Evolutionary conservation across 306 rosid genomes (phyloP), one percentile per base, ranked within the genome.

Genomic region (Fagus sylvatica): DNA sequence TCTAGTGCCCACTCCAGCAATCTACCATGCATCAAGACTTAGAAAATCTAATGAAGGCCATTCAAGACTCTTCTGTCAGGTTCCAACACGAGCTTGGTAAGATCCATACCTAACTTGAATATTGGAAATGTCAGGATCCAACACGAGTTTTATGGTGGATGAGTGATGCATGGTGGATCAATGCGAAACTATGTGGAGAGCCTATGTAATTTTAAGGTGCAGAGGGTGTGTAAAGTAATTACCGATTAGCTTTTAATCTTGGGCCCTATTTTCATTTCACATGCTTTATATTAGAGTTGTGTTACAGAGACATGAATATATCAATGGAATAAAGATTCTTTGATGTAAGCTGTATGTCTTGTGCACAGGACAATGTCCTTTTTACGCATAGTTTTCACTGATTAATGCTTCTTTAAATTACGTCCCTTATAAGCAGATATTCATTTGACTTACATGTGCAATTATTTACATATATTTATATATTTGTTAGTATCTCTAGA

Each of bases 401-500:
- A 56, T 32, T 17, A 3, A 30, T 42, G 46, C 48, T 65, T 64
- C 43, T 64, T 10, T 16, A 64, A 36, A 36, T 16, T 15, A 16
- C 15, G 34, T 64, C 2, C 9, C 46, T 49, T 2, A 1, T 19
- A 10, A 53, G 28, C 28, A 22, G 28, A 22, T 22, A 22, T 22
- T 22, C 28, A 22, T 22, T 22, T 22, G 28, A 22, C 28, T 22
- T 22, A 22, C 28, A 22, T 74, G 17, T 61, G 78, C 10, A 6
- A n/a, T 4, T 61, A 33, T 64, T 64, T 34, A 64, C 65, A 70
- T 66, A 42, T 69, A 33, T 71, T 69, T 75, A 65, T 74, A 49
- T 73, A 54, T 83, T n/a, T 85, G 28, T 85, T 81, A 88, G 92
- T 90, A 72, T 90, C 96, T 83, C 80, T 88, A 82, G 98, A 92